phyloP scores from a whole-genome alignment of 768 basidiomycete genomes.

The Gyrodon lividus region DNA sequence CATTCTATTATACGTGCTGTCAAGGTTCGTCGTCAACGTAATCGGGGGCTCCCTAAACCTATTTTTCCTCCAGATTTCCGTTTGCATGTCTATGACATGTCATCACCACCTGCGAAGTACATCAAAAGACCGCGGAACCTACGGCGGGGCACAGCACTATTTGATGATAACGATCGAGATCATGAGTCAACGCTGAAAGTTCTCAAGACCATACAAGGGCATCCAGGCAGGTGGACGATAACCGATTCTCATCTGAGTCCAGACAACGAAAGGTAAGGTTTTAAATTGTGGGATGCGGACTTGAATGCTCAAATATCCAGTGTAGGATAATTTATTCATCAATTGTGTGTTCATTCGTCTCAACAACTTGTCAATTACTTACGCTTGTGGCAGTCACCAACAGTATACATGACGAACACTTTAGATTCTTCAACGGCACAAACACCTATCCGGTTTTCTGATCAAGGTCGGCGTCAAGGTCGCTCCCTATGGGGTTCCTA shows the following conservation, averaged over 20 bases:
- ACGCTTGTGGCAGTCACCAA: slow-evolving; percentile 52
- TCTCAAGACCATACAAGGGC: slow-evolving; percentile 70
- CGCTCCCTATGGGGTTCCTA: slow-evolving; percentile 32
- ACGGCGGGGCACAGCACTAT: slow-evolving; percentile 16
- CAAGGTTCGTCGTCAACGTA: slow-evolving; percentile 53
- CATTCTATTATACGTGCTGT: slow-evolving; percentile 91
- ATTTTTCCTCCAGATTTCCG: slow-evolving; percentile 63
- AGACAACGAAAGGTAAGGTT: slow-evolving; percentile 74
- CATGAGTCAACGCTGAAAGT: slow-evolving; percentile 50
- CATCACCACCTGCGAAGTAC: slow-evolving; percentile 40
- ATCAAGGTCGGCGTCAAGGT: slow-evolving; percentile 40
- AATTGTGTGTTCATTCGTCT: slow-evolving; percentile 50
- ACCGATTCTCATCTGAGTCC: slow-evolving; percentile 91
- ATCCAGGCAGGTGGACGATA: slow-evolving; percentile 86
- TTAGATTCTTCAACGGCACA: slow-evolving; percentile 60
- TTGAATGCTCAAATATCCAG: slow-evolving; percentile 3
- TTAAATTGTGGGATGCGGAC: slow-evolving; percentile 48
- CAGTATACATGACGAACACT: slow-evolving; percentile 73
- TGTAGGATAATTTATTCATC: slow-evolving; percentile 89
- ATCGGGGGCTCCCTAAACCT: background rate
- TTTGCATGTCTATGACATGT: slow-evolving; percentile 84
- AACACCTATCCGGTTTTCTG: slow-evolving; percentile 59
- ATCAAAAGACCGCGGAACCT: slow-evolving; percentile 11
- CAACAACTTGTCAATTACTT: slow-evolving; percentile 4
- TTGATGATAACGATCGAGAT: slow-evolving; percentile 34